These are phyloP conservation scores for Globisporangium parvum DNA, from an alignment of 352 stramenopile genomes.

Conservation along the genomic window DNA sequence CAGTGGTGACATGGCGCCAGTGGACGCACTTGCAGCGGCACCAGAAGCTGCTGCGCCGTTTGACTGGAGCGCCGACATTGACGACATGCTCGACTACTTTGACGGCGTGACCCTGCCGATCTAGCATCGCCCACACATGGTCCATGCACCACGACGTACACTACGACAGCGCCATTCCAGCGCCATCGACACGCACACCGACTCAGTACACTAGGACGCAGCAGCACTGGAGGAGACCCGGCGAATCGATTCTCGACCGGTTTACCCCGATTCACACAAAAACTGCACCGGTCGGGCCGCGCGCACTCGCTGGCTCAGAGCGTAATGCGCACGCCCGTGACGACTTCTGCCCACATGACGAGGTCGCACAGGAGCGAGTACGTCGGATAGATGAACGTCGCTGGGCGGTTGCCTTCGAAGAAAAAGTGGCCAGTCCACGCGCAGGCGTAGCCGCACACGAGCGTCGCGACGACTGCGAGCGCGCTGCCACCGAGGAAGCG, in stretches of 20 bases:
- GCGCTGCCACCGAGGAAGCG: conserved; percentile 27
- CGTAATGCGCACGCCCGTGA: conserved; percentile 30
- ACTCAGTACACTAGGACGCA: not conserved
- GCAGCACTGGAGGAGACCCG: not conserved
- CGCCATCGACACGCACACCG: not conserved
- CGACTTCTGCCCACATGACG: conserved; percentile 38
- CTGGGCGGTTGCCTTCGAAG: conserved; percentile 51
- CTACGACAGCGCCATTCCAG: no score
- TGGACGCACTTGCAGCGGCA: not conserved
- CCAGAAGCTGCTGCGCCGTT: not conserved
- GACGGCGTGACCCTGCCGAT: conserved; percentile 57
- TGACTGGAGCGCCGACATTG: conserved; percentile 32
- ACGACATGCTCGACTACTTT: conserved; percentile 78
- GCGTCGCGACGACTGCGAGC: conserved; percentile 11
- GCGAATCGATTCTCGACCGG: not conserved
- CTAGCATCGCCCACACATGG: conserved; percentile 17
- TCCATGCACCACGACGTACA: not conserved
- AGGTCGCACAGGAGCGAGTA: conserved; percentile 62
- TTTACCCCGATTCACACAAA: not conserved
- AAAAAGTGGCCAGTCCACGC: conserved; percentile 64
- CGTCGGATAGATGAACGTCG: conserved; percentile 67
- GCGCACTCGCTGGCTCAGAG: conserved; percentile 11
- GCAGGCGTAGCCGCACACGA: conserved; percentile 47
- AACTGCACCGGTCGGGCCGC: not conserved
- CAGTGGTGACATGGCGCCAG: not conserved